Percentiles rank a stretch among this genome's conserved stretches.
phyloP scores from a whole-genome alignment of 139 green algal genomes.

The Marvania coccoides region DNA sequence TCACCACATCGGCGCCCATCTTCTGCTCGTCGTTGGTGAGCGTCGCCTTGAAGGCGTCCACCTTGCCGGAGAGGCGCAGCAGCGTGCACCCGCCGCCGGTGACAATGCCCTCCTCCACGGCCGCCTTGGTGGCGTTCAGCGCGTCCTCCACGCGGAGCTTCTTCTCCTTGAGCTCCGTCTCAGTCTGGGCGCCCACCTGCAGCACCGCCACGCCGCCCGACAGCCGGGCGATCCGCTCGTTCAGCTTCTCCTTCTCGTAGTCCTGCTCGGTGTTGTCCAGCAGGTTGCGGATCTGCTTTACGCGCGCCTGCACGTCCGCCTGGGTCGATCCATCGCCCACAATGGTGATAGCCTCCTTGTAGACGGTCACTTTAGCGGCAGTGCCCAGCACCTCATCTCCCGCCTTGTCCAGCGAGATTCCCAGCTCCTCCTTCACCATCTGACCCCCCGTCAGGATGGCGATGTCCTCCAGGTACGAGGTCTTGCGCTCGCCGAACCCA shows the following conservation, averaged over 20 bases:
- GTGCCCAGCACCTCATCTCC: slow-evolving; percentile 54
- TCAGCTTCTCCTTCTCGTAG: slow-evolving; percentile 99
- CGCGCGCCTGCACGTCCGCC: slow-evolving; percentile 75
- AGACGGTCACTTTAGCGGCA: slow-evolving; percentile 79
- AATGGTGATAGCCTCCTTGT: slow-evolving; percentile 94
- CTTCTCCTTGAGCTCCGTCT: slow-evolving; percentile 99
- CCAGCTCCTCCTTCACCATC: slow-evolving; percentile 97
- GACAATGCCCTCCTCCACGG: slow-evolving; percentile 99
- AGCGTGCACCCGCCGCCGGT: slow-evolving; percentile 96
- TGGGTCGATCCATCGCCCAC: slow-evolving; percentile 79
- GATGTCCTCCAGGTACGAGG: slow-evolving; percentile 98
- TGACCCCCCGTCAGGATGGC: slow-evolving; percentile 89
- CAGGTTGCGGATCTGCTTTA: slow-evolving; percentile 94
- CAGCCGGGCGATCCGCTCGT: slow-evolving; percentile 95
- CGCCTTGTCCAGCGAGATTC: slow-evolving; percentile 91
- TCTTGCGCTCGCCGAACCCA: slow-evolving; percentile 98
- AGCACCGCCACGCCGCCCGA: slow-evolving; percentile 96
- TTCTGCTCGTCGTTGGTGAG: slow-evolving; percentile 92
- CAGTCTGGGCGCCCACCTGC: slow-evolving; percentile 97
- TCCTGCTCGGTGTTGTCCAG: slow-evolving; percentile 44
- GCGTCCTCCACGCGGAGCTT: slow-evolving; percentile 99
- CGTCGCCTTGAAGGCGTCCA: slow-evolving; percentile 76
- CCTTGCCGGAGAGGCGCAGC: slow-evolving; percentile 73
- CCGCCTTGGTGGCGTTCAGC: slow-evolving; percentile 98
- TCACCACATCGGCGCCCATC: slow-evolving; percentile 94